Conservation (phyloP, 129 eudicot species). For the Scalesia atractyloides region DNA sequence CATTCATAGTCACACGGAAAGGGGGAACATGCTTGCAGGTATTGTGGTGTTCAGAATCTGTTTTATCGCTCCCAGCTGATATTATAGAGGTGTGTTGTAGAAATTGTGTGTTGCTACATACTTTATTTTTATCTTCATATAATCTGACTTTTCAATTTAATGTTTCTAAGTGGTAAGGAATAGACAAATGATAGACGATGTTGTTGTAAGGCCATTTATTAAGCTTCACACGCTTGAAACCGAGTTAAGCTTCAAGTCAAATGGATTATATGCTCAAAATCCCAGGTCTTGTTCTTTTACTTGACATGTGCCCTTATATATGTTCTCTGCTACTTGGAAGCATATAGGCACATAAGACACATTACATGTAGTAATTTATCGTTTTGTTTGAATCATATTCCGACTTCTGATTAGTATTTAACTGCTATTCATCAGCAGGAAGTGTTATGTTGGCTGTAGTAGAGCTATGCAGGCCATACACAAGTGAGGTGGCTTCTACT, state of each 20-base stretch:
- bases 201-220: constrained; percentile 45
- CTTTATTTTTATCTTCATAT: no score
- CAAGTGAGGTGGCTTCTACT: constrained; percentile 37
- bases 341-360: no score
- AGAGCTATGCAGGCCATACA: constrained; percentile 35
- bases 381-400: no score
- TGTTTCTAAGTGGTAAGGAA: constrained; percentile 31
- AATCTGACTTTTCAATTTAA: background rate
- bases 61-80: constrained; percentile 2
- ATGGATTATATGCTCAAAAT: constrained; percentile 32
- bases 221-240: constrained; percentile 42
- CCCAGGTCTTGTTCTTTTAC: constrained; percentile 42
- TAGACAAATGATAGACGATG: constrained; percentile 58
- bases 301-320: background rate
- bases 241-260: constrained; percentile 30
- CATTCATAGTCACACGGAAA: no score
- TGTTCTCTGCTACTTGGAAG: no score
- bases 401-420: background rate
- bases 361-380: no score
- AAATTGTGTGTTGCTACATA: background rate
- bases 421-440: constrained; percentile 37
- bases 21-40: no score
- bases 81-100: constrained; percentile 3
- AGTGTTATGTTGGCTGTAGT: constrained; percentile 33
- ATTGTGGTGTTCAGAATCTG: no score